Evolutionary conservation across 306 rosid genomes (phyloP).

Genomic region (Oxytropis ochrocephala): DNA sequence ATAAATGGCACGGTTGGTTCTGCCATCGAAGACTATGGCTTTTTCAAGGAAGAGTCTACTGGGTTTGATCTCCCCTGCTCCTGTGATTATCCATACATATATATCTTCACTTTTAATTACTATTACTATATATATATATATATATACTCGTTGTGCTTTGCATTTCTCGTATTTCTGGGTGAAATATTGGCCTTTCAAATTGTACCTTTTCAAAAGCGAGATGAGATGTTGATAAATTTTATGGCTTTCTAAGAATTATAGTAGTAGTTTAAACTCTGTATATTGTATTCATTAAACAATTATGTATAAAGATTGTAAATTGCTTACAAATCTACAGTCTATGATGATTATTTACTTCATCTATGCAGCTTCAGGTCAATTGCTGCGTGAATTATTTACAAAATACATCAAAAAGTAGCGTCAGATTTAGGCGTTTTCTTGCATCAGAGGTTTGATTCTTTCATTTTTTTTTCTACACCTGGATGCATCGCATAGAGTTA

Average conservation of each 20-base stretch:
- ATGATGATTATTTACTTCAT: background rate
- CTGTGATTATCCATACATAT: conserved; percentile 20
- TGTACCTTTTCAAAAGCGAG: background rate
- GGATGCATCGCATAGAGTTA: background rate
- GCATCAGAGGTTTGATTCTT: conserved; percentile 49
- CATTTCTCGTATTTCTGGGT: background rate
- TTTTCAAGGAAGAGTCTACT: conserved; percentile 30
- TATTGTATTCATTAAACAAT: background rate
- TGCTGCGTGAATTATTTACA: conserved; percentile 30
- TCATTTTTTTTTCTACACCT: background rate
- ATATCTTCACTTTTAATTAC: background rate
- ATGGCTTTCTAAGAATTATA: background rate
- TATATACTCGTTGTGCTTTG: background rate
- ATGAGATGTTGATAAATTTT: background rate
- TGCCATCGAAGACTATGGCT: conserved; percentile 29
- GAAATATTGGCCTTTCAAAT: background rate
- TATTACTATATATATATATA: too few species aligned
- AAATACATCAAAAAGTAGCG: conserved; percentile 39
- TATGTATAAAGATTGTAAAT: background rate
- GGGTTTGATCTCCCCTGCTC: conserved; percentile 31
- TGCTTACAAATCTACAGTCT: background rate
- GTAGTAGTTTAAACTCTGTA: background rate
- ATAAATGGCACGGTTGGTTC: conserved; percentile 35
- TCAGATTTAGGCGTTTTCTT: conserved; percentile 43
- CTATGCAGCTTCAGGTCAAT: conserved; percentile 47